Conservation (phyloP, 208 protist species). For the Leishmania guyanensis region DNA sequence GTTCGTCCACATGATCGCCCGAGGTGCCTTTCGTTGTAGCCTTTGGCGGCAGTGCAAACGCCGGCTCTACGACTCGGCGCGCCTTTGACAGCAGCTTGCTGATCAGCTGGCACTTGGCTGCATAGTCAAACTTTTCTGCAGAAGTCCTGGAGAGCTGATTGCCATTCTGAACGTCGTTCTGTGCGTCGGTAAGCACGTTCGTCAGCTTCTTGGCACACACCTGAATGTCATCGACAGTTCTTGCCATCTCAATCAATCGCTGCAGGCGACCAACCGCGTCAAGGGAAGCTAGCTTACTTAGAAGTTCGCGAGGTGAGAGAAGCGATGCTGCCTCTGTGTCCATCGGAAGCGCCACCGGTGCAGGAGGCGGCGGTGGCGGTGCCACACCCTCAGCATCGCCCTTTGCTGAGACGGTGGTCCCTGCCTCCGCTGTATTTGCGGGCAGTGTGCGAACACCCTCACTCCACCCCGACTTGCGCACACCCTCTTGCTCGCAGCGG, state of each 20-base stretch:
- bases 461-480: constrained; percentile 56
- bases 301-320: constrained; percentile 61
- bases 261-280: constrained; percentile 67
- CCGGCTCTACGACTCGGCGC: constrained; percentile 46
- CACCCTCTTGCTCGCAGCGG: constrained; percentile 77
- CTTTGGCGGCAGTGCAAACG: constrained; percentile 4
- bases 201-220: constrained; percentile 49
- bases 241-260: constrained; percentile 72
- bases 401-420: neutral
- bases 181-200: constrained; percentile 10
- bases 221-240: constrained; percentile 40
- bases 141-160: neutral
- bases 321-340: constrained; percentile 39
- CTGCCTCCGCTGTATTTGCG: constrained; percentile 1
- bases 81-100: constrained; percentile 85
- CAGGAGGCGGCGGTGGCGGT: neutral
- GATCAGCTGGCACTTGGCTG: constrained; percentile 64
- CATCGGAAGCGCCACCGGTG: constrained; percentile 8
- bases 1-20: neutral
- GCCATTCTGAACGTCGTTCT: constrained; percentile 16
- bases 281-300: constrained; percentile 55
- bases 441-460: constrained; percentile 27
- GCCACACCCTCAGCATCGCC: neutral
- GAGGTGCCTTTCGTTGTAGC: neutral
- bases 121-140: constrained; percentile 41